Evolutionary conservation across 2,329 filamentous ascomycete genomes (phyloP).

Genomic region (Clarireedia monteithiana): DNA sequence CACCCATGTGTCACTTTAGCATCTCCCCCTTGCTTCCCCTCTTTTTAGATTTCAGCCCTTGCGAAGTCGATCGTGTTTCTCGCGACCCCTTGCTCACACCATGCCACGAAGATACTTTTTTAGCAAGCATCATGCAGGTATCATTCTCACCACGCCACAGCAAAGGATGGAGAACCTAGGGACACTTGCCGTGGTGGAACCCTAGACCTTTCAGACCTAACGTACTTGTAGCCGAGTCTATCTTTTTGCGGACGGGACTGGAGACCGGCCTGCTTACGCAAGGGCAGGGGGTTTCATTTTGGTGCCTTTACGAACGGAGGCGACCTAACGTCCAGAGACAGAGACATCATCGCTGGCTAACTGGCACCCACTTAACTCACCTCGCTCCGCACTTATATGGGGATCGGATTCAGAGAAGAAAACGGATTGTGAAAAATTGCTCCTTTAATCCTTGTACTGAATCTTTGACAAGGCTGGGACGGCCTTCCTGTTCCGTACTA

Average conservation of each 20-base stretch:
- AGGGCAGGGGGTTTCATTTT: too few relatives aligned
- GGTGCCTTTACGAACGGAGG: too few relatives aligned
- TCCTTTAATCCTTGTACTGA: not conserved
- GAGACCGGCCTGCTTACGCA: not conserved
- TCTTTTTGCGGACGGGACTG: not conserved
- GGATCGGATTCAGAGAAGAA: not conserved
- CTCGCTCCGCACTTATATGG: not conserved
- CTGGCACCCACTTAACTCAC: not conserved
- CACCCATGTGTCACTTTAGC: not conserved
- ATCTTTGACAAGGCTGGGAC: conserved; percentile 5
- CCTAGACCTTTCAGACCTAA: not conserved
- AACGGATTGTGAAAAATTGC: not conserved
- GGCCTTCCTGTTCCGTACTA: conserved; percentile 2
- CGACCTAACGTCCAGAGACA: too few relatives aligned
- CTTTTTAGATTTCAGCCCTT: conserved; percentile 1
- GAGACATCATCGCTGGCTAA: too few relatives aligned
- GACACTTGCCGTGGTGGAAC: too few relatives aligned
- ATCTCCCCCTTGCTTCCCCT: conserved; percentile 3
- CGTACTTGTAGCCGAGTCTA: not conserved
- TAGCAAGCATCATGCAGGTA: not conserved
- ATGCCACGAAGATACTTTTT: conserved; percentile 4
- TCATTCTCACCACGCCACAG: not conserved
- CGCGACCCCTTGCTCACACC: not conserved
- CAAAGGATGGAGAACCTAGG: not conserved
- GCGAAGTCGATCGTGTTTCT: conserved; percentile 8